phyloP scores from a whole-genome alignment of 805 yeast genomes.

The Candida boleticola region DNA sequence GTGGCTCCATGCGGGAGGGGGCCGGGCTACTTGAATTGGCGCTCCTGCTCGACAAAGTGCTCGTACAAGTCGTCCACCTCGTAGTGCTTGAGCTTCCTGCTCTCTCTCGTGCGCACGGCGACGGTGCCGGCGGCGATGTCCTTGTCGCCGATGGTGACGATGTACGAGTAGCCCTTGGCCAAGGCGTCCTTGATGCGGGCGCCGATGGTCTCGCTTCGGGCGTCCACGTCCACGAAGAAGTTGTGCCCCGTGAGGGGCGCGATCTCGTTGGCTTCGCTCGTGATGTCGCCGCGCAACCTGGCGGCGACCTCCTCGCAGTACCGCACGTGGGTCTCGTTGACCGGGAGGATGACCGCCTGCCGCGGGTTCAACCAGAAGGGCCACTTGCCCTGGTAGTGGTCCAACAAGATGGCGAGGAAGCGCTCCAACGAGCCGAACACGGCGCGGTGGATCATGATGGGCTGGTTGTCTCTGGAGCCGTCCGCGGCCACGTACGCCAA shows the following conservation, averaged over 20 bases:
- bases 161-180: slow-evolving; percentile 68
- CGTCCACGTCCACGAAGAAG: slow-evolving; percentile 75
- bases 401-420: slow-evolving; percentile 85
- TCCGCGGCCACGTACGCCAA: slow-evolving; percentile 59
- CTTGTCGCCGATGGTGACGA: slow-evolving; percentile 84
- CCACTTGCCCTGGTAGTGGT: slow-evolving; percentile 91
- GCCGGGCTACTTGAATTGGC: slow-evolving; percentile 34
- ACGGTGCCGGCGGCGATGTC: slow-evolving; percentile 61
- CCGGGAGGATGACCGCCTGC: slow-evolving; percentile 83
- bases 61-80: slow-evolving; percentile 50
- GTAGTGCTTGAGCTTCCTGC: slow-evolving; percentile 43
- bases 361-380: slow-evolving; percentile 96
- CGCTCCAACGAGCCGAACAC: slow-evolving; percentile 93
- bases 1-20: background rate
- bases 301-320: slow-evolving; percentile 51
- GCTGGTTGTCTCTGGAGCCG: slow-evolving; percentile 54
- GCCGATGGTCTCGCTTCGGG: slow-evolving; percentile 75
- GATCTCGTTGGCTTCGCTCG: slow-evolving; percentile 31
- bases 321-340: slow-evolving; percentile 57
- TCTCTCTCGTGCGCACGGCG: slow-evolving; percentile 61
- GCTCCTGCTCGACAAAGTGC: slow-evolving; percentile 56
- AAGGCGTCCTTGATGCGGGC: slow-evolving; percentile 78
- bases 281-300: slow-evolving; percentile 45
- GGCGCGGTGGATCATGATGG: slow-evolving; percentile 96
- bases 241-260: slow-evolving; percentile 57